phyloP scores from a whole-genome alignment of 2,329 filamentous ascomycete species.

The Arachnopeziza araneosa region DNA sequence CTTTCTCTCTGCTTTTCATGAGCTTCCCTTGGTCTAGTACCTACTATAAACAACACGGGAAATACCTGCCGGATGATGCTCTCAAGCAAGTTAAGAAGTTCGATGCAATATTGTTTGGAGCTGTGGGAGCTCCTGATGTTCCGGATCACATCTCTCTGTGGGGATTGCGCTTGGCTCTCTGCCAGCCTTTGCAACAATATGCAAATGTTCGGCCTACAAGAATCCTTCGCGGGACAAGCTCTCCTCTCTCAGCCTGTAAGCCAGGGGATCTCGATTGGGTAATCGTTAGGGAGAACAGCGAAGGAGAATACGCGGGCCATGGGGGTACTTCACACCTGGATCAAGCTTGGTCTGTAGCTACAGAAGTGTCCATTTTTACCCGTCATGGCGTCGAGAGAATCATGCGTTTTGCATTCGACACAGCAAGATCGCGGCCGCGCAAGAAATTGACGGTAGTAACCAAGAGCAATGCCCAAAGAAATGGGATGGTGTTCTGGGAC shows the following conservation, averaged over 20 bases:
- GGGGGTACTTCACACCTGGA: constrained; percentile 54
- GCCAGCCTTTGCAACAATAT: constrained; percentile 59
- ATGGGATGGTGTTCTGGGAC: constrained; percentile 65
- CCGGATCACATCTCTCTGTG: constrained; percentile 64
- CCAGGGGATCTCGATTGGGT: constrained; percentile 56
- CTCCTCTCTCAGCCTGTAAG: constrained; percentile 42
- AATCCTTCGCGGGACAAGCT: constrained; percentile 51
- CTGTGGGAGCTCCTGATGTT: constrained; percentile 54
- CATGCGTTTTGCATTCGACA: constrained; percentile 57
- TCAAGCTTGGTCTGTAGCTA: constrained; percentile 52
- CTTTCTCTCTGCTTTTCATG: constrained; percentile 56
- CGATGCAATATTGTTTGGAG: constrained; percentile 56
- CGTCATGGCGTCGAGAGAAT: constrained; percentile 53
- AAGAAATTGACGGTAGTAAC: constrained; percentile 59
- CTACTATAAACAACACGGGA: constrained; percentile 51
- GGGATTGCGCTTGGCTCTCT: constrained; percentile 57
- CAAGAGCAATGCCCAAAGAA: constrained; percentile 60
- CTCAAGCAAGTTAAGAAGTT: constrained; percentile 48
- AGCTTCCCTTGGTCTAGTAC: constrained; percentile 56
- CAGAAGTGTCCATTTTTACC: constrained; percentile 59
- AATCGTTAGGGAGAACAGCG: constrained; percentile 60
- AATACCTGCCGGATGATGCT: constrained; percentile 54
- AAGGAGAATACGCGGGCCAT: constrained; percentile 45
- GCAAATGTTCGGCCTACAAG: constrained; percentile 60
- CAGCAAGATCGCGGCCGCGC: constrained; percentile 44